phyloP scores from a whole-genome alignment of 139 green algal genomes.

The Chlamydomonas sp. region DNA sequence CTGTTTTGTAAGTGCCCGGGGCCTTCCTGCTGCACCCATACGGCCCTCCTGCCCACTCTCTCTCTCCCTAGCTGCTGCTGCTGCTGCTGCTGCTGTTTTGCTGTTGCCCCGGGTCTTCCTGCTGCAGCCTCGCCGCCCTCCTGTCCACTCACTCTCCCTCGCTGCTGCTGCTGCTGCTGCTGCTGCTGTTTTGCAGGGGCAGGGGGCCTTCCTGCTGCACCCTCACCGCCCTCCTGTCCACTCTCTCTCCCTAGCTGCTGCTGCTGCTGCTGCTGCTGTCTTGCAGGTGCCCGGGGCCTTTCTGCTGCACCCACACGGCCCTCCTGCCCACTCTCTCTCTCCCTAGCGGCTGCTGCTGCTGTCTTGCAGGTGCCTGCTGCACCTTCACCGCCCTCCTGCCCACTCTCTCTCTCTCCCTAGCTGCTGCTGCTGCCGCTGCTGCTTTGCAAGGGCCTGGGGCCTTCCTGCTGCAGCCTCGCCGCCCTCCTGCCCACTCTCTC shows the following conservation, averaged over 20 bases:
- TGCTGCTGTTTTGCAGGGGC: slow-evolving; percentile 35
- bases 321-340: no score
- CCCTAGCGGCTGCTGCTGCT: no score
- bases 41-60: neutral
- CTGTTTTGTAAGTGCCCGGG: neutral
- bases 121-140: no score
- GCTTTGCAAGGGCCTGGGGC: neutral
- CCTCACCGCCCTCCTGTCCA: slow-evolving; percentile 45
- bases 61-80: neutral
- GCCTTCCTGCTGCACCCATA: neutral
- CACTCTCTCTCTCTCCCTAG: no score
- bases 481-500: neutral
- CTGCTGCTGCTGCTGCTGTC: neutral
- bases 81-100: neutral
- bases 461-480: neutral
- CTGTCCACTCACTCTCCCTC: no score
- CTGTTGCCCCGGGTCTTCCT: no score
- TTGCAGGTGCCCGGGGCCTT: neutral
- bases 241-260: neutral
- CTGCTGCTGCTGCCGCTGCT: no score
- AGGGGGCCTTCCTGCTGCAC: slow-evolving; percentile 54
- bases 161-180: no score
- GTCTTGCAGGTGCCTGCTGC: no score
- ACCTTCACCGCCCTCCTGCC: no score
- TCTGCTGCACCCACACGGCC: no score